These are phyloP conservation scores for Mariannaea sp. DNA, from an alignment of 2,329 filamentous ascomycete species.

Conservation along the genomic window DNA sequence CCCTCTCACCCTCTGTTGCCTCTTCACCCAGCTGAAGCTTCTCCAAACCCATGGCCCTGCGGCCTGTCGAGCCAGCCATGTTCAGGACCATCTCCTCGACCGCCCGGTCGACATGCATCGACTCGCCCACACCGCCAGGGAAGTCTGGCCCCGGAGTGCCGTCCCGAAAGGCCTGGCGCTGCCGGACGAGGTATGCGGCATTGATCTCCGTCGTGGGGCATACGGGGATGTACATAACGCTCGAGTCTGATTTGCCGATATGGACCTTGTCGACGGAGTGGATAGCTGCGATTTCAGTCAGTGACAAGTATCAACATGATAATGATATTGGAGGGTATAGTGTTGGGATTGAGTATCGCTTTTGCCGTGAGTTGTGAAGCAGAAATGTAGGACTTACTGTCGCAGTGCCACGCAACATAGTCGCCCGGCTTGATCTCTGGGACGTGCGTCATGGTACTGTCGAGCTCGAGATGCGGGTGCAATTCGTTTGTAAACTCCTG, in stretches of 20 bases:
- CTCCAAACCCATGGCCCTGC: slow-evolving; percentile 53
- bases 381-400: slow-evolving; percentile 51
- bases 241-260: slow-evolving; percentile 72
- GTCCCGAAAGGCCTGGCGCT: slow-evolving; percentile 70
- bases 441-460: slow-evolving; percentile 70
- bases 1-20: slow-evolving; percentile 43
- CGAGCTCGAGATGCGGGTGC: slow-evolving; percentile 73
- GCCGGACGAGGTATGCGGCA: slow-evolving; percentile 69
- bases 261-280: slow-evolving; percentile 86
- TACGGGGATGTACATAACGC: slow-evolving; percentile 86
- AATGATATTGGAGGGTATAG: no score
- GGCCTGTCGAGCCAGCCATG: slow-evolving; percentile 41
- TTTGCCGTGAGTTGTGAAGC: background rate
- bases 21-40: slow-evolving; percentile 38
- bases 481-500: slow-evolving; percentile 72
- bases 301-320: background rate
- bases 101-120: slow-evolving; percentile 54
- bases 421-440: slow-evolving; percentile 73
- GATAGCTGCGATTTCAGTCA: slow-evolving; percentile 52
- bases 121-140: slow-evolving; percentile 72
- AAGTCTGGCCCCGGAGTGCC: slow-evolving; percentile 75
- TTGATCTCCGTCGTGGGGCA: slow-evolving; percentile 80
- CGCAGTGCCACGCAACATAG: slow-evolving; percentile 85
- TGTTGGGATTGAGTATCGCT: no score
- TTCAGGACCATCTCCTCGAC: slow-evolving; percentile 45